phyloP scores from a whole-genome alignment of 768 basidiomycete species.

The Lentinula aciculospora region DNA sequence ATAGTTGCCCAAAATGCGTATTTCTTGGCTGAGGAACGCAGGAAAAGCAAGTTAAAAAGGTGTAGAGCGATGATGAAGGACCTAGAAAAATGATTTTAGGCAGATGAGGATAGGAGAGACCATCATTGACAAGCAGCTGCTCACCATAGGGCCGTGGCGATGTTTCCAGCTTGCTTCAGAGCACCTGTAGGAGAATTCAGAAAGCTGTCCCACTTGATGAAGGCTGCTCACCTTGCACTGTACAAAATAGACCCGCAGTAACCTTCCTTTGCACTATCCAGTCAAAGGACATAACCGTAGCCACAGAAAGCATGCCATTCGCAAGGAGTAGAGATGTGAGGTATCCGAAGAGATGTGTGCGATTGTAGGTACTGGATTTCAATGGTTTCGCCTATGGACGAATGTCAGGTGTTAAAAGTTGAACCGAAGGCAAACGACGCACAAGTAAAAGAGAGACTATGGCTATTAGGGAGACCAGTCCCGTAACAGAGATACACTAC shows the following conservation, averaged over 20 bases:
- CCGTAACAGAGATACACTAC: conserved; percentile 12
- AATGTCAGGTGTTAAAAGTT: neutral
- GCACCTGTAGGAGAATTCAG: conserved; percentile 17
- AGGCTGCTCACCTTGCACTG: conserved; percentile 10
- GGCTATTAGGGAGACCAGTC: conserved; percentile 13
- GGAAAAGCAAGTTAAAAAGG: conserved; percentile 27
- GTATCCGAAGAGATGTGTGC: conserved; percentile 17
- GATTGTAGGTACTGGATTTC: neutral
- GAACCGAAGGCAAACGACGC: neutral
- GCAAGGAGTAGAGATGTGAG: conserved; percentile 15
- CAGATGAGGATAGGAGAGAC: no score
- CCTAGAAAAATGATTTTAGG: conserved; percentile 5
- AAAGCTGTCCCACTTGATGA: neutral
- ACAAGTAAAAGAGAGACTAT: conserved; percentile 13
- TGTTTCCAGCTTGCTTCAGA: conserved; percentile 33
- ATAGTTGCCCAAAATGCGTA: conserved; percentile 17
- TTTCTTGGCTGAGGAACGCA: conserved; percentile 19
- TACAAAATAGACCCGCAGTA: conserved; percentile 10
- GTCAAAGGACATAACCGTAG: conserved; percentile 12
- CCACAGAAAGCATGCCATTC: conserved; percentile 15
- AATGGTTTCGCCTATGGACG: conserved; percentile 7
- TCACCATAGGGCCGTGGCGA: conserved; percentile 35
- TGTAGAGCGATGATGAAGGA: conserved; percentile 12
- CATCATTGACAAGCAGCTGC: no score
- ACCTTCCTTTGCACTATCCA: conserved; percentile 12